A percentile compares a stretch with the other conserved stretches of the same genome.
phyloP scores from a whole-genome alignment of 129 eudicot genomes.

The Flaveria robusta region DNA sequence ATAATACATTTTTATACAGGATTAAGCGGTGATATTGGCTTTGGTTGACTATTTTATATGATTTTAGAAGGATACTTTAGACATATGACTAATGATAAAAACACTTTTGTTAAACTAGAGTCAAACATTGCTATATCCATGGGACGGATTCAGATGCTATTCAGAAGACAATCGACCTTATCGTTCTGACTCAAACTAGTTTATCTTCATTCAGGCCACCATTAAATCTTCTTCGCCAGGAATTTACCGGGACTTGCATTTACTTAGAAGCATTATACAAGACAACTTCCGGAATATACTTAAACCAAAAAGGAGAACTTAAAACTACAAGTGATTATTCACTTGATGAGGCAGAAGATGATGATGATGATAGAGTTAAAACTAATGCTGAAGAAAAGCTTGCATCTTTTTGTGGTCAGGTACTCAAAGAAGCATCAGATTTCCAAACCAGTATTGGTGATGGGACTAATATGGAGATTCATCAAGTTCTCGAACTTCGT shows the following conservation, averaged over 20 bases:
- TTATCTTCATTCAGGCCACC: conserved; percentile 80
- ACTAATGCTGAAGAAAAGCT: conserved; percentile 59
- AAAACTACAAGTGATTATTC: conserved; percentile 30
- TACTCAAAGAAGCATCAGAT: conserved; percentile 83
- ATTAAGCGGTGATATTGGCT: neutral
- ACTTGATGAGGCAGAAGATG: conserved; percentile 30
- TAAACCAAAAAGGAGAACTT: conserved; percentile 29
- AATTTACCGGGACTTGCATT: conserved; percentile 76
- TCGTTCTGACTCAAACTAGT: conserved; percentile 41
- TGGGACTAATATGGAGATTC: conserved; percentile 66
- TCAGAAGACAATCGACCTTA: conserved; percentile 45
- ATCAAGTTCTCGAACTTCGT: conserved; percentile 86
- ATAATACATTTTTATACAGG: neutral
- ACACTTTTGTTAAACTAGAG: conserved; percentile 37
- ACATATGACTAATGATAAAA: conserved; percentile 26
- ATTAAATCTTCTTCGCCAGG: conserved; percentile 89
- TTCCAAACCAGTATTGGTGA: conserved; percentile 75
- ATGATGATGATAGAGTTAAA: conserved; percentile 27
- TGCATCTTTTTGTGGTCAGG: conserved; percentile 83
- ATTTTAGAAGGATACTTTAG: conserved; percentile 8
- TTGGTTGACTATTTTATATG: neutral
- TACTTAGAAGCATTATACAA: conserved; percentile 85
- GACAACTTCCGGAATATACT: conserved; percentile 51
- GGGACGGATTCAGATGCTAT: conserved; percentile 42
- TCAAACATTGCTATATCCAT: conserved; percentile 37